Conservation (phyloP, 306 rosid species). For the Medicago ruthenica region DNA sequence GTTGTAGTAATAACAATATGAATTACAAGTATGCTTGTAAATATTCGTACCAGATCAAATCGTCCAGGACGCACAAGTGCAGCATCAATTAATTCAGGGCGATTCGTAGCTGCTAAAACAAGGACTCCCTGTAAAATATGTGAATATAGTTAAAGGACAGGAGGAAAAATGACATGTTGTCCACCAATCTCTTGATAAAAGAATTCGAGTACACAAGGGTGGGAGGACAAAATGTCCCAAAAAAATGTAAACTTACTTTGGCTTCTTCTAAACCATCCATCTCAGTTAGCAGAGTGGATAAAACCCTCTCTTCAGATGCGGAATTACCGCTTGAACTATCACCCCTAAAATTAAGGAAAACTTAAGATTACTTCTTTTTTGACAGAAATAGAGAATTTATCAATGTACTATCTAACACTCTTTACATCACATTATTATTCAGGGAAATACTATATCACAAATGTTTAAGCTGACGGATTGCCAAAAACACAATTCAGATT, state of each 20-base stretch:
- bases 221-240: constrained; percentile 6
- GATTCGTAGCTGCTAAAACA: constrained; percentile 96
- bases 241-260: constrained; percentile 57
- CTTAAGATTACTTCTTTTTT: background rate
- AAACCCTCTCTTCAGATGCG: constrained; percentile 85
- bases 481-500: background rate
- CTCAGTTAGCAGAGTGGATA: constrained; percentile 88
- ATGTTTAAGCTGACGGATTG: too few species aligned
- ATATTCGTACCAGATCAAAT: constrained; percentile 71
- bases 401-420: background rate
- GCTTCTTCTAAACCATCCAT: constrained; percentile 98
- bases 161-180: constrained; percentile 27
- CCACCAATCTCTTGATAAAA: constrained; percentile 23
- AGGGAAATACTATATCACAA: too few species aligned
- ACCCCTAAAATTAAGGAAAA: constrained; percentile 63
- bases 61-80: constrained; percentile 97
- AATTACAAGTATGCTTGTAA: constrained; percentile 3
- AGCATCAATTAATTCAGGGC: constrained; percentile 85
- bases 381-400: too few species aligned
- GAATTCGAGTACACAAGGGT: constrained; percentile 6
- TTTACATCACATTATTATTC: background rate
- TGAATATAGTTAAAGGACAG: constrained; percentile 12
- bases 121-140: constrained; percentile 71
- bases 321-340: constrained; percentile 71
- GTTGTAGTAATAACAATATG: background rate